Base-by-base conservation (phyloP, 2,329 filamentous ascomycete species). In the Cordyceps cicadae region DNA sequence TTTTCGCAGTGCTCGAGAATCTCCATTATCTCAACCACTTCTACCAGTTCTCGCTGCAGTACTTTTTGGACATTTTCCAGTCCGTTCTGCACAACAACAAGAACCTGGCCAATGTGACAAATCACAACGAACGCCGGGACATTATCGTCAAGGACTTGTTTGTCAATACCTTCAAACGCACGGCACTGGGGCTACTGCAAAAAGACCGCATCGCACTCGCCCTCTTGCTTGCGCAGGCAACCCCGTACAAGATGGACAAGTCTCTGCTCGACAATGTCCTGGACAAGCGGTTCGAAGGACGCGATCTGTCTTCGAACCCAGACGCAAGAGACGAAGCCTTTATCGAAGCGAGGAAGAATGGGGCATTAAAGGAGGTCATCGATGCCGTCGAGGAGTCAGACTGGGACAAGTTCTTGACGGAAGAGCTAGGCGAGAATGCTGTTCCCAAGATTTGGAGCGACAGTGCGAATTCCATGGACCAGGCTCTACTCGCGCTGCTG, bases 1-100 rank as follows among this genome's bases (percentile, higher is more conserved):
- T 99, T 48, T 99, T 97, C 72, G 92, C 95, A 37, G 90, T 99
- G 15, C 80, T 99, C 63, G 95, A 99, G 76, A 93, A 99, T 74
- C 84, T 99, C 62, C 93, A 97, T 75, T 95, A 97, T 71, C 87
- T 99, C 72, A 97, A 99, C 74, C 94, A 97, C 79, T 97, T 97
- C 77, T 99, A 99, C 75, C 95, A 97, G 72, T 99, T 99, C 81
- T 99, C 94, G 43, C 82, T 99, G 62, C 92, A 97, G 74, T 99
- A 96, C 76, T 99, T 99, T 77, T 84, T 96, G 60, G 90, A 97
- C 72, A 99, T 99, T 67, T 99, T 99, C 83, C 90, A 96, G 71
- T 86, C 88, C 6, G 94, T 99, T 8, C 81, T 99, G 45, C 88
- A 88, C 67, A 83, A 85, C 62, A 95, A 95, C 74, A 87, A 87